Base-by-base conservation (phyloP, 805 yeast genomes). In the Monosporozyma servazzii region DNA sequence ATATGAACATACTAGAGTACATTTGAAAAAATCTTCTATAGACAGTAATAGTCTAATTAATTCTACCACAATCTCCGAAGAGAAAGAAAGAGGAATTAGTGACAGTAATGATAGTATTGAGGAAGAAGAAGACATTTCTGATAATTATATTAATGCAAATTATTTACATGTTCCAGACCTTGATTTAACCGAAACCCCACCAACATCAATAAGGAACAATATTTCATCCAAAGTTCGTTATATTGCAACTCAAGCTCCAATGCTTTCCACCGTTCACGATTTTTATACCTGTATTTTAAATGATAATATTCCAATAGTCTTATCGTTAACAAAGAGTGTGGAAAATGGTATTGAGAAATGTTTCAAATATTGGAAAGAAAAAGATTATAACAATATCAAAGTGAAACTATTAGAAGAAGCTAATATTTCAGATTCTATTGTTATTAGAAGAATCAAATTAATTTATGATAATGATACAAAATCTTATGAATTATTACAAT, bases 201-300 rank as follows among this genome's bases (percentile, higher is more conserved):
- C 48, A 11, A 31, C 25, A 7, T 6, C 33, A 8, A 58, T 63
- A 9, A 27, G 40, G 15, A 45, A 42, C 41, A 44, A 46, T 18
- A 53, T 27, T 41, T 67, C 67, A 18, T 60, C 70, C 36, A 62
- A 59, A 45, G 63, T 68, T 40, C 75, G 76, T 41, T 86, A 84
- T 62, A 86, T 90, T 59, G 96, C 96, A 0, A 78, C 95, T 1
- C 96, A 91, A 66, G 99, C 96, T 2, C 99, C 99, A 2, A 67
- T 86, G 53, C 65, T 64, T 2, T 75, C 76, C 39, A 91, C 98
- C 0, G 75, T 83, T 25, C 81, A 80, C 20, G 96, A 91, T 65
- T 90, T 91, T 61, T 89, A 95, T 84, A 84, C 83, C 51, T 80
- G 89, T 70, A 75, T 86, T 15, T 71, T 79, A 42, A 81, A 83